Base-by-base conservation (phyloP, 2,329 filamentous ascomycete species). In the Diaporthe vexans region DNA sequence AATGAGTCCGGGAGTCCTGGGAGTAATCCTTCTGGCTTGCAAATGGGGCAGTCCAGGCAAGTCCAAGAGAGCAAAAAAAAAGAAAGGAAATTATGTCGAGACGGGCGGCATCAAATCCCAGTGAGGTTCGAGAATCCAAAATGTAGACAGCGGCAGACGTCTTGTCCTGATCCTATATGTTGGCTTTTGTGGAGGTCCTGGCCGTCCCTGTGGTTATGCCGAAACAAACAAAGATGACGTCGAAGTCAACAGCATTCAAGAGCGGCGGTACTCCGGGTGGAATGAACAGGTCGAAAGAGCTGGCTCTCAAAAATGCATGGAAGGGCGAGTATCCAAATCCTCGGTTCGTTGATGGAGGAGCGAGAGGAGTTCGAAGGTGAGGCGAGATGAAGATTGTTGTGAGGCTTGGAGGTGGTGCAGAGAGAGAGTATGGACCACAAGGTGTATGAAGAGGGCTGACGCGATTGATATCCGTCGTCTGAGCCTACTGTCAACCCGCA, bases 211-310 rank as follows among this genome's bases (percentile, higher is more conserved):
- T 72, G 9, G 24, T 72, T 52, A 29, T 68, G 33, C 33, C n/a
- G 65, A 77, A 78, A 71, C 76, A 77, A 75, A 78, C 77, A 77
- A 80, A 82, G 58, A 79, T 82, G 87, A 83, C 82, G 82, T 86
- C 87, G 86, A 88, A 82, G 29, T 86, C 81, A 88, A 88, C 85
- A 85, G 85, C 83, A 88, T 85, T 54, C 48, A 24, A 54, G 85
- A 85, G n/a, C 40, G 29, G 56, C 68, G 35, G 48, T 37, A 56
- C 24, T 63, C 70, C 24, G 57, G 54, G 46, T 76, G 74, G 76
- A 75, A 76, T 75, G 76, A 73, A 76, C 76, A 74, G 61, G 71
- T 72, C 57, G 65, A 35, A 74, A 68, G 43, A 43, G 63, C 17
- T 72, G 37, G 10, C 63, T 63, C 35, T 61, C 33, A 17, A 63